phyloP scores from a whole-genome alignment of 2,329 filamentous ascomycete species.

The Diaporthe caulivora region DNA sequence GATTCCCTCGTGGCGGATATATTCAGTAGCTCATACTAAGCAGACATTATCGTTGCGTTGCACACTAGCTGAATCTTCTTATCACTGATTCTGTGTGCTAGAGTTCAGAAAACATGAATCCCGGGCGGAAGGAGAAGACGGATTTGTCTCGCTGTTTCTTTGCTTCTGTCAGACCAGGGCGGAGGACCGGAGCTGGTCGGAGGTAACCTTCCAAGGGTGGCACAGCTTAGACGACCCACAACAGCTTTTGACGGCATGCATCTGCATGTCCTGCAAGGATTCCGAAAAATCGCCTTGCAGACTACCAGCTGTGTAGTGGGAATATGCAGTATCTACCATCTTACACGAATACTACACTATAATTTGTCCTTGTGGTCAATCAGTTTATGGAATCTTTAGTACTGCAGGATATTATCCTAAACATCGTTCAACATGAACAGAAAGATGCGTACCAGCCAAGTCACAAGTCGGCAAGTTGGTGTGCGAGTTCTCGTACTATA shows the following conservation, averaged over 20 bases:
- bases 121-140: background rate
- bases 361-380: background rate
- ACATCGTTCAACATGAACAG: background rate
- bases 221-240: conserved; percentile 8
- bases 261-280: conserved; percentile 3
- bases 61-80: background rate
- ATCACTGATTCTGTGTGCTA: background rate
- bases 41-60: background rate
- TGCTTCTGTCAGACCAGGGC: conserved; percentile 3
- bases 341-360: background rate
- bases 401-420: background rate
- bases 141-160: background rate
- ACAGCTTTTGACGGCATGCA: conserved; percentile 7
- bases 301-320: background rate
- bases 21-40: background rate
- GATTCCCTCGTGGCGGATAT: conserved; percentile 1
- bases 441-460: background rate
- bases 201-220: conserved; percentile 3
- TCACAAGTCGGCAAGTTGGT: background rate
- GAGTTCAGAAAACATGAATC: background rate
- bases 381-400: background rate
- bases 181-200: conserved; percentile 11
- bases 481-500: background rate
- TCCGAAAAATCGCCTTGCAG: background rate
- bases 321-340: background rate